Conservation (phyloP, 805 yeast species). For the Ogataea ganodermae region DNA sequence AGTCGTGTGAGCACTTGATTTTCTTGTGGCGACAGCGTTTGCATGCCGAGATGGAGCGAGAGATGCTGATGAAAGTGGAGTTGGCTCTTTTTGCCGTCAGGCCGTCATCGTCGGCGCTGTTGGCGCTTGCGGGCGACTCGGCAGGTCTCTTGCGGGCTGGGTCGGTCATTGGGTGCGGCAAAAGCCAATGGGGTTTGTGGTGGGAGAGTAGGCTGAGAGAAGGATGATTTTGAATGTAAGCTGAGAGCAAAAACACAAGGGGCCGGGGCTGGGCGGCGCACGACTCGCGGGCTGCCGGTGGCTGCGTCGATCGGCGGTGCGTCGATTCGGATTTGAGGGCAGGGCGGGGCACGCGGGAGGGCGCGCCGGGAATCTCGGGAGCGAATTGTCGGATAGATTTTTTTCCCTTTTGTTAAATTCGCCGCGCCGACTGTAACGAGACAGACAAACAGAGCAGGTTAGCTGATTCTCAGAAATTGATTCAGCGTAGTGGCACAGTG, state of each 20-base stretch:
- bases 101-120: constrained; percentile 2
- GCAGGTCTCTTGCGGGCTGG: constrained; percentile 8
- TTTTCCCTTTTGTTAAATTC: background rate
- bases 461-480: too few species aligned
- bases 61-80: constrained; percentile 41
- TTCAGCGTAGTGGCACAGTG: too few species aligned
- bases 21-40: constrained; percentile 75
- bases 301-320: too few species aligned
- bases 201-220: background rate
- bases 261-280: too few species aligned
- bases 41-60: constrained; percentile 80
- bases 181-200: background rate
- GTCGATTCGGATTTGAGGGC: too few species aligned
- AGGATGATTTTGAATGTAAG: too few species aligned
- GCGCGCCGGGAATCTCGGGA: background rate
- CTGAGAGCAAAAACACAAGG: too few species aligned
- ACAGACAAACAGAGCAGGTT: too few species aligned
- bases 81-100: constrained; percentile 17
- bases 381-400: background rate
- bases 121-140: background rate
- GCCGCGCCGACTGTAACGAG: background rate
- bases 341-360: too few species aligned
- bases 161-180: constrained; percentile 9
- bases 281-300: too few species aligned
- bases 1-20: constrained; percentile 65